Evolutionary conservation across 163 green algal genomes (phyloP), one percentile per base, ranked within the genome.

Genomic region (Smithsoniella earleae): DNA sequence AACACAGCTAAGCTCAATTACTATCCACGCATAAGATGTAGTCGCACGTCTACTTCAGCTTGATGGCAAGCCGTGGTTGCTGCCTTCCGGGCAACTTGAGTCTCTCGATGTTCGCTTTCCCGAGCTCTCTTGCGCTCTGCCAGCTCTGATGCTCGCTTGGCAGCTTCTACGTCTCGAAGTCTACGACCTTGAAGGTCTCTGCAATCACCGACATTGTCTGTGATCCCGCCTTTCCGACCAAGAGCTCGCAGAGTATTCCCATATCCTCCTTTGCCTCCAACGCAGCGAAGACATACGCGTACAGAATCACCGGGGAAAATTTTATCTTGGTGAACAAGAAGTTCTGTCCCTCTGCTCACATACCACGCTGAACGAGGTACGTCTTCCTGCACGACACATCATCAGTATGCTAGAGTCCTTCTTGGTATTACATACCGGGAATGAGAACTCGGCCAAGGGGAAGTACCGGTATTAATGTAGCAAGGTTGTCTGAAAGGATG

Each of bases 251-350:
- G 58, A 22, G 58, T 69, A 31, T 69, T 69, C 58, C 58, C 58
- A 13, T 69, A 69, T 69, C 58, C 58, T 43, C 58, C 58, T 33
- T 69, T 69, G n/a, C 58, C 58, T 25, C 58, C 58, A 1, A 30
- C n/a, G 58, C 31, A n/a, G 25, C 58, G 58, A 33, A 69, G n/a
- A 30, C 28, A 18, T 4, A 69, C 3, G 10, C 58, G 58, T 16
- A 69, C 18, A 1, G 58, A 38, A 5, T 30, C 31, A 34, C 58
- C 58, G 31, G 49, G 6, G 8, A 36, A 6, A 6, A 64, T 27
- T 13, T 27, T 6, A 64, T 64, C 49, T 25, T 64, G n/a, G n/a
- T n/a, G n/a, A n/a, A n/a, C n/a, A n/a, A n/a, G n/a, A n/a, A n/a
- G n/a, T n/a, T n/a, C n/a, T n/a, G n/a, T n/a, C n/a, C n/a, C n/a